phyloP scores from a whole-genome alignment of 2,329 filamentous ascomycete genomes.

The Paraphaeosphaeria minitans region DNA sequence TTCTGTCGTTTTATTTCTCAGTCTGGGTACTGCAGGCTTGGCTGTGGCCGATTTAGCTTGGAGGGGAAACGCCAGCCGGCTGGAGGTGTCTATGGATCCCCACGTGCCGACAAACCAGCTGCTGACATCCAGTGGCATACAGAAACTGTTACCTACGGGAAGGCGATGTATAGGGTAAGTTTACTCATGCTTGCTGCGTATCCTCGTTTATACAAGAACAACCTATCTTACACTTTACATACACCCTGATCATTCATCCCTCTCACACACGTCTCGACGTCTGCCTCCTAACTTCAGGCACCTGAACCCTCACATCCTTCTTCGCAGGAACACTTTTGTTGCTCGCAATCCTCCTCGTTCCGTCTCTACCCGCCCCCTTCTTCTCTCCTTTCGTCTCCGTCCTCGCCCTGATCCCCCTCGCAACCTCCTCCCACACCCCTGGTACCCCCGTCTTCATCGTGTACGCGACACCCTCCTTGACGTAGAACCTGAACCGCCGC shows the following conservation, averaged over 20 bases:
- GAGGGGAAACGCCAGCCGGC: conserved; percentile 17
- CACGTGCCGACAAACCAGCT: conserved; percentile 32
- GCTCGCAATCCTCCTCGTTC: neutral
- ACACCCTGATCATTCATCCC: conserved; percentile 1
- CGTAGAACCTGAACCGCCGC: conserved; percentile 42
- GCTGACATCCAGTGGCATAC: too few relatives aligned
- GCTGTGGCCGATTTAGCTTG: neutral
- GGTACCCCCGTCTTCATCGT: conserved; percentile 40
- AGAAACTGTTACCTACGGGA: too few relatives aligned
- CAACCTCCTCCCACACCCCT: conserved; percentile 44
- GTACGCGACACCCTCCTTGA: conserved; percentile 39
- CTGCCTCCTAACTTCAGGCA: conserved; percentile 33
- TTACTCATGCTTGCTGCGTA: too few relatives aligned
- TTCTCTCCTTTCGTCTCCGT: conserved; percentile 17
- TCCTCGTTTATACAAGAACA: too few relatives aligned
- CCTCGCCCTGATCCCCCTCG: conserved; percentile 34
- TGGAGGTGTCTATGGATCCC: conserved; percentile 24
- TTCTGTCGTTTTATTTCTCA: neutral
- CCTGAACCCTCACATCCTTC: conserved; percentile 2
- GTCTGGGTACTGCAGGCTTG: neutral
- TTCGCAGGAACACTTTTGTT: conserved; percentile 5
- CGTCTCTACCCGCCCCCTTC: neutral
- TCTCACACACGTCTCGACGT: conserved; percentile 20
- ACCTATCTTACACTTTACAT: neutral
- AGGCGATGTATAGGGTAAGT: too few relatives aligned